Conservation (phyloP, 1,284 basidiomycete species). For the Cerioporus squamosus region DNA sequence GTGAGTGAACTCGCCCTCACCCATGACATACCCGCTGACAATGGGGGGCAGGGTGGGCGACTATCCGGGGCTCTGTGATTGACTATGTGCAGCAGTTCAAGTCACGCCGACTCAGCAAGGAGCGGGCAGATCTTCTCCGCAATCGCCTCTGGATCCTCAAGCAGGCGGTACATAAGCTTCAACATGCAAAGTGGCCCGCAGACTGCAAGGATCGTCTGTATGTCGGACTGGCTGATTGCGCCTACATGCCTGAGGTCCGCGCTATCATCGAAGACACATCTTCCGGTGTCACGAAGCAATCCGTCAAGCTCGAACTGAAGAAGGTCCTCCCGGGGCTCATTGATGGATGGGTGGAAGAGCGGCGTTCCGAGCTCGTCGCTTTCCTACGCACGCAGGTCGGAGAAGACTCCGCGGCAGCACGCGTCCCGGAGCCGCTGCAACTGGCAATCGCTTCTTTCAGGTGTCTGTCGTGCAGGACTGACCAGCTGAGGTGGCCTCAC, state of each 20-base stretch:
- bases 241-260: not conserved
- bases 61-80: not conserved
- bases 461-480: not conserved
- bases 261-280: not conserved
- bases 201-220: not conserved
- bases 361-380: not conserved
- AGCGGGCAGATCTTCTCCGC: not conserved
- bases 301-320: not conserved
- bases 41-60: not conserved
- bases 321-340: not conserved
- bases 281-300: not conserved
- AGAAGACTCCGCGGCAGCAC: not conserved
- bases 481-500: not conserved
- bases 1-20: not conserved
- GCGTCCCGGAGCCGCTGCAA: not conserved
- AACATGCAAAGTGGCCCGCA: not conserved
- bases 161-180: not conserved
- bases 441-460: not conserved
- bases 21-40: not conserved
- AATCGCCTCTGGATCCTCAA: not conserved
- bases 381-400: not conserved
- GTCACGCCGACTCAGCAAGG: not conserved
- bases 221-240: not conserved
- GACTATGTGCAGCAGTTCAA: not conserved
- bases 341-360: not conserved